These are phyloP conservation scores for Acrodontium crateriforme DNA, from an alignment of 2,329 filamentous ascomycete genomes.

Conservation along the genomic window DNA sequence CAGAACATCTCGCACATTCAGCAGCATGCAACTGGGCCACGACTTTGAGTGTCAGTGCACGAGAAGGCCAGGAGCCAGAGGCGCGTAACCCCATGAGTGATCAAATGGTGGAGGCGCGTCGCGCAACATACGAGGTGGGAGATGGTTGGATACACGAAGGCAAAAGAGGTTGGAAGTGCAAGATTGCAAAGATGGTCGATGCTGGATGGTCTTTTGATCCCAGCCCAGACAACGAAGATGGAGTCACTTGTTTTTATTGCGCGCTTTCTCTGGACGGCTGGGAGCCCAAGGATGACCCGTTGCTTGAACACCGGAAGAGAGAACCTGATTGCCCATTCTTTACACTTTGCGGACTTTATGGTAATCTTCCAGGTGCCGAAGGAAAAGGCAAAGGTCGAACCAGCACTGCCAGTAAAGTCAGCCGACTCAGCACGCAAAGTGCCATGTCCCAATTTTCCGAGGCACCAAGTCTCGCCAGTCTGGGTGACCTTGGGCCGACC, in stretches of 20 bases:
- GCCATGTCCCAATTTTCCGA: slow-evolving; percentile 14
- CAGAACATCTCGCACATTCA: slow-evolving; percentile 75
- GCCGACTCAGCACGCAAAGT: slow-evolving; percentile 43
- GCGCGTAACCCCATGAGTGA: slow-evolving; percentile 57
- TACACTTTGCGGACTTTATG: slow-evolving; percentile 40
- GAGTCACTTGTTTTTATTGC: slow-evolving; percentile 85
- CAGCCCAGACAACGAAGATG: slow-evolving; percentile 58
- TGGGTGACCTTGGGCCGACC: slow-evolving; percentile 15
- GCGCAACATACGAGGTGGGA: slow-evolving; percentile 57
- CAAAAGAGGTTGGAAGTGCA: slow-evolving; percentile 81
- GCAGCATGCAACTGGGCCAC: slow-evolving; percentile 79
- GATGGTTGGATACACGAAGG: slow-evolving; percentile 76
- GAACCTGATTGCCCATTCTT: slow-evolving; percentile 77
- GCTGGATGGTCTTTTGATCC: slow-evolving; percentile 93
- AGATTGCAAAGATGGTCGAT: slow-evolving; percentile 78
- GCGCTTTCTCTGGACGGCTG: slow-evolving; percentile 81
- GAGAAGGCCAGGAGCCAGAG: slow-evolving; percentile 45
- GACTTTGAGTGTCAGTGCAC: slow-evolving; percentile 37
- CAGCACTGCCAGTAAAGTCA: slow-evolving; percentile 48
- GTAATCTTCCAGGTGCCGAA: slow-evolving; percentile 19
- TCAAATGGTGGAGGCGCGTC: slow-evolving; percentile 61
- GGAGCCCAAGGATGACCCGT: slow-evolving; percentile 83
- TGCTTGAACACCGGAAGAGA: slow-evolving; percentile 75
- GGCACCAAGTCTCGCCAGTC: slow-evolving; percentile 9
- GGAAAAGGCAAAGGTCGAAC: slow-evolving; percentile 10